Conservation (phyloP, 1,284 basidiomycete genomes). For the Microbotryum intermedium region DNA sequence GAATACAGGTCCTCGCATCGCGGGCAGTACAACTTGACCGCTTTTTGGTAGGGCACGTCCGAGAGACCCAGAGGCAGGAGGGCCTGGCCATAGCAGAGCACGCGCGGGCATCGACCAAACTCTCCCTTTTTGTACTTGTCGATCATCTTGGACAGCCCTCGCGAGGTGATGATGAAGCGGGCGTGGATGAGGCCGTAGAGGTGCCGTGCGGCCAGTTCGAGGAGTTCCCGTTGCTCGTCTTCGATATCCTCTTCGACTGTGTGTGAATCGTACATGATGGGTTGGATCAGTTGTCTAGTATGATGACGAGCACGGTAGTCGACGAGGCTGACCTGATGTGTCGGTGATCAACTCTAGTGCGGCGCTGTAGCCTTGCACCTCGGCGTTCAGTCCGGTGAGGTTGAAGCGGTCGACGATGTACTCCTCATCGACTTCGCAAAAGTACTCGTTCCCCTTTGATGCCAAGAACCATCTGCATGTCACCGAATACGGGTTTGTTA, state of each 20-base stretch:
- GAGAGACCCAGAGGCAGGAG: constrained; percentile 91
- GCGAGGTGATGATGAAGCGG: constrained; percentile 89
- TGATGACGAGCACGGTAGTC: not conserved
- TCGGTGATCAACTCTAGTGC: constrained; percentile 95
- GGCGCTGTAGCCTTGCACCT: constrained; percentile 88
- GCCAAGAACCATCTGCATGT: constrained; percentile 72
- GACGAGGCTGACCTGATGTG: constrained; percentile 55
- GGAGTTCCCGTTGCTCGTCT: constrained; percentile 44
- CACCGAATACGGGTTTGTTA: not conserved
- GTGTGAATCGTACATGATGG: constrained; percentile 61
- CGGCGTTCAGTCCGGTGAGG: constrained; percentile 90
- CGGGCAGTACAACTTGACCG: constrained; percentile 92
- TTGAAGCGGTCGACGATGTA: constrained; percentile 99
- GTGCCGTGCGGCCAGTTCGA: constrained; percentile 83
- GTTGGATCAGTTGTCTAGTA: constrained; percentile 59
- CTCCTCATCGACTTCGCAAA: constrained; percentile 98
- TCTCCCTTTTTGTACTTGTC: constrained; percentile 96
- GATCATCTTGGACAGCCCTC: constrained; percentile 82
- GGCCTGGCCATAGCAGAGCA: constrained; percentile 81
- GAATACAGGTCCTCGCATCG: constrained; percentile 95
- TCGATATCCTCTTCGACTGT: constrained; percentile 49
- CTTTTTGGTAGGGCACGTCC: constrained; percentile 89
- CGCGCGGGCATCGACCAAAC: constrained; percentile 90
- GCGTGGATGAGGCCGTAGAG: constrained; percentile 96
- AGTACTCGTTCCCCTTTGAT: constrained; percentile 82